Evolutionary conservation across 2,329 filamentous ascomycete species (phyloP).

Genomic region (Fusarium sp.): DNA sequence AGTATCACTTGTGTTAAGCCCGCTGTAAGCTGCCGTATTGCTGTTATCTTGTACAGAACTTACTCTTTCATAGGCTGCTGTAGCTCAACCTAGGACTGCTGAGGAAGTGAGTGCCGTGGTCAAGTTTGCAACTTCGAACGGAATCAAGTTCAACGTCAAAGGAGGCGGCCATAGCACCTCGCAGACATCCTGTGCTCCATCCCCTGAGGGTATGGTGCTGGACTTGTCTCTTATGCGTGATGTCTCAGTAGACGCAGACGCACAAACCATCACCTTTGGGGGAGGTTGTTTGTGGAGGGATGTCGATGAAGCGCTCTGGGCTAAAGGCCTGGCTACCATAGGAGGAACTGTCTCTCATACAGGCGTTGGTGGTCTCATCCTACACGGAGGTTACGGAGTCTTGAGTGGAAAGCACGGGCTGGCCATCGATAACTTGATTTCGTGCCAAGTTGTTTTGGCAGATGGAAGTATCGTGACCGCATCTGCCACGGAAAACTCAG

Average conservation of each 20-base stretch:
- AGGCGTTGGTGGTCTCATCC: conserved; percentile 67
- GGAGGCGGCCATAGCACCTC: conserved; percentile 68
- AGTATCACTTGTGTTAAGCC: conserved; percentile 52
- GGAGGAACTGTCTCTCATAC: conserved; percentile 72
- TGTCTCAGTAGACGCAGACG: conserved; percentile 59
- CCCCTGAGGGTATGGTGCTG: conserved; percentile 65
- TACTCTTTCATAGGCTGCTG: conserved; percentile 52
- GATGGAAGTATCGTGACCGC: conserved; percentile 51
- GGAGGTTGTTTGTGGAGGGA: conserved; percentile 66
- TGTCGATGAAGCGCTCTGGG: conserved; percentile 62
- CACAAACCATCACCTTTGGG: conserved; percentile 59
- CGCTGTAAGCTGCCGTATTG: conserved; percentile 38
- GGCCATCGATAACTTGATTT: conserved; percentile 55
- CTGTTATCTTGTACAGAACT: background rate
- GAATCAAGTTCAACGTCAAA: conserved; percentile 63
- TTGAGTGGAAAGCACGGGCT: conserved; percentile 66
- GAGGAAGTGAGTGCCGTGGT: conserved; percentile 57
- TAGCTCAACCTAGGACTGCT: conserved; percentile 55
- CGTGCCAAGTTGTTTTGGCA: conserved; percentile 54
- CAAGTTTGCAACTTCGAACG: conserved; percentile 56
- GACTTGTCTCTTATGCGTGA: conserved; percentile 63
- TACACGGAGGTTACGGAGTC: conserved; percentile 70
- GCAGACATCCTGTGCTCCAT: conserved; percentile 55
- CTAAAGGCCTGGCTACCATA: conserved; percentile 66
- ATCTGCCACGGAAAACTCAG: conserved; percentile 56